These are phyloP conservation scores for Sclerotinia trifoliorum DNA, from an alignment of 2,329 filamentous ascomycete species.

Conservation along the genomic window DNA sequence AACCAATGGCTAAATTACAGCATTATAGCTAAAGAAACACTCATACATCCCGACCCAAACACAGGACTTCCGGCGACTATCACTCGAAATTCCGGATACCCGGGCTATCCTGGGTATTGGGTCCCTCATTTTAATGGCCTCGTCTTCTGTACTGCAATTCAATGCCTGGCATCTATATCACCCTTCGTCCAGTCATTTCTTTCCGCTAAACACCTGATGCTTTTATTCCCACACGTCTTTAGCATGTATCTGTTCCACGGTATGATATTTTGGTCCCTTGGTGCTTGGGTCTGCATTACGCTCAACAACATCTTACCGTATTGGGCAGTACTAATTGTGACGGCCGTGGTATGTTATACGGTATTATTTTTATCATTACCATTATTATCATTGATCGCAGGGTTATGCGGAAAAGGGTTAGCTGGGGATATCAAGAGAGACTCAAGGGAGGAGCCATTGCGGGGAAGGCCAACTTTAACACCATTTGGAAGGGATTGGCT, in stretches of 20 bases:
- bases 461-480: slow-evolving; percentile 22
- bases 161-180: slow-evolving; percentile 41
- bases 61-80: slow-evolving; percentile 43
- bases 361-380: slow-evolving; percentile 24
- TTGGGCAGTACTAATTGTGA: slow-evolving; percentile 27
- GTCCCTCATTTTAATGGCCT: slow-evolving; percentile 46
- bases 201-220: slow-evolving; percentile 42
- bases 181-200: slow-evolving; percentile 45
- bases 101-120: slow-evolving; percentile 45
- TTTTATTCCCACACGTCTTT: slow-evolving; percentile 50
- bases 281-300: slow-evolving; percentile 32
- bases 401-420: slow-evolving; percentile 29
- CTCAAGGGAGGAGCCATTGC: slow-evolving; percentile 23
- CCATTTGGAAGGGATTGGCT: slow-evolving; percentile 27
- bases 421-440: slow-evolving; percentile 27
- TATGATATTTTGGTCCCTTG: slow-evolving; percentile 39
- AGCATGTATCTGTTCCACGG: slow-evolving; percentile 51
- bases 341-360: slow-evolving; percentile 13
- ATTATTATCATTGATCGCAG: slow-evolving; percentile 32
- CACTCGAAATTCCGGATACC: slow-evolving; percentile 37
- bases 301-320: slow-evolving; percentile 32
- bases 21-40: slow-evolving; percentile 42
- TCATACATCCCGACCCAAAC: slow-evolving; percentile 45
- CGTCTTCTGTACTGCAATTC: slow-evolving; percentile 42
- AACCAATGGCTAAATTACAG: slow-evolving; percentile 26